Percentiles rank a stretch among this genome's conserved stretches.
These are phyloP conservation scores for Meripilus lineatus DNA, from an alignment of 1,284 basidiomycete genomes.

Conservation along the genomic window DNA sequence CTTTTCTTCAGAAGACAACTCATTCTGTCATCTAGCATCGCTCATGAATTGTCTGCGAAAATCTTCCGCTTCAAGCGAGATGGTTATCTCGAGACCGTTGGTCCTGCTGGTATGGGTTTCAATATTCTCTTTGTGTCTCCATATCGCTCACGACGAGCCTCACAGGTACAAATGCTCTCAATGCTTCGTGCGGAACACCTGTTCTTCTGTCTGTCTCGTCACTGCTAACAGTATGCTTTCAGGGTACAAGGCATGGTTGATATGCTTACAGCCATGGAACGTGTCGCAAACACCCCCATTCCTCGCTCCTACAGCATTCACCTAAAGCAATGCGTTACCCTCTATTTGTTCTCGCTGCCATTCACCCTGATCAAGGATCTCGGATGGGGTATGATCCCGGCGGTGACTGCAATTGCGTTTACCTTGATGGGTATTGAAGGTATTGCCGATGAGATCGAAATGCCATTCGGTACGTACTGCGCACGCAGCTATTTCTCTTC, in stretches of 20 bases:
- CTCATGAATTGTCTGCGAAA: slow-evolving; percentile 68
- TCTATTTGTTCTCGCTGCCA: slow-evolving; percentile 85
- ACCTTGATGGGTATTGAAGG: slow-evolving; percentile 93
- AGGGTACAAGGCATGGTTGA: slow-evolving; percentile 79
- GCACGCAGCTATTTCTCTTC: slow-evolving; percentile 1
- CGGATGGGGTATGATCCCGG: slow-evolving; percentile 78
- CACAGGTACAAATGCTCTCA: slow-evolving; percentile 73
- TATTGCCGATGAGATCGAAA: slow-evolving; percentile 88
- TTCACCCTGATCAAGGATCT: slow-evolving; percentile 77
- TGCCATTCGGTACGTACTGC: slow-evolving; percentile 68
- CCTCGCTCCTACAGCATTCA: slow-evolving; percentile 81
- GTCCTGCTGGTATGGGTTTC: slow-evolving; percentile 80
- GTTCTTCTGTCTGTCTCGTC: slow-evolving; percentile 2
- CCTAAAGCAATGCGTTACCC: slow-evolving; percentile 87
- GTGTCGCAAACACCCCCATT: slow-evolving; percentile 81
- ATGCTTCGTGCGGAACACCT: slow-evolving; percentile 42
- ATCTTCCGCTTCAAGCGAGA: slow-evolving; percentile 74
- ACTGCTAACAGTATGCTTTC: background rate
- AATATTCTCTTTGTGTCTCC: too few relatives aligned
- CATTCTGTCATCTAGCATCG: slow-evolving; percentile 45
- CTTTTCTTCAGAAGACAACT: slow-evolving; percentile 12
- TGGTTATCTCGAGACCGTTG: slow-evolving; percentile 78
- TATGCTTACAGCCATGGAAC: slow-evolving; percentile 80
- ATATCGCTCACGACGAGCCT: background rate
- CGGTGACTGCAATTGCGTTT: slow-evolving; percentile 81